Percentiles rank a stretch among this genome's conserved stretches.
These are phyloP conservation scores for Tulasnella sp. DNA, from an alignment of 768 basidiomycete genomes.

Conservation along the genomic window DNA sequence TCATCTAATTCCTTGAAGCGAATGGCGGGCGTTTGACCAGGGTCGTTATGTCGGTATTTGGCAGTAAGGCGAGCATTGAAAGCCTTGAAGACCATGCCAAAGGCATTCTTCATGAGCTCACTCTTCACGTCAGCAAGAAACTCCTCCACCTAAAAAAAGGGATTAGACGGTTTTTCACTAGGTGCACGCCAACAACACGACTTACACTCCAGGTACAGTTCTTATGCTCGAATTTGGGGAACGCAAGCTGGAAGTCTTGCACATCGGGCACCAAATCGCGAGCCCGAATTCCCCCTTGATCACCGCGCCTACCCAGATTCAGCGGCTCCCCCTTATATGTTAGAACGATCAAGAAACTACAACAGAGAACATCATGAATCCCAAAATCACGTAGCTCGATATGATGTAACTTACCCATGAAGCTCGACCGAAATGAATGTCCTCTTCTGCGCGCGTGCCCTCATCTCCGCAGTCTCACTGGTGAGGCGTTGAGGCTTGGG, in stretches of 20 bases:
- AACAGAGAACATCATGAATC: background rate
- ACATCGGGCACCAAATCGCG: slow-evolving; percentile 26
- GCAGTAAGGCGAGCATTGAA: slow-evolving; percentile 10
- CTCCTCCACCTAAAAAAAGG: slow-evolving; percentile 1
- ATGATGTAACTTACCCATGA: slow-evolving; percentile 1
- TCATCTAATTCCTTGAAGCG: no score
- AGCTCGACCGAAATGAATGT: slow-evolving; percentile 13
- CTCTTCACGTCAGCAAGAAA: slow-evolving; percentile 10
- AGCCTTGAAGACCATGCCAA: slow-evolving; percentile 11
- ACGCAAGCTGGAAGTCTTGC: slow-evolving; percentile 76
- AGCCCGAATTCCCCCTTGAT: slow-evolving; percentile 19
- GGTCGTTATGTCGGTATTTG: slow-evolving; percentile 10
- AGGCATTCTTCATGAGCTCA: slow-evolving; percentile 14
- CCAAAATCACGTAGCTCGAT: background rate
- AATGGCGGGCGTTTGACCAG: no score
- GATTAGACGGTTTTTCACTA: background rate
- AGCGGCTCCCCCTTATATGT: slow-evolving; percentile 35
- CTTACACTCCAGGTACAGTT: slow-evolving; percentile 74
- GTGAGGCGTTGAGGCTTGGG: no score
- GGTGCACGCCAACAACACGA: slow-evolving; percentile 10
- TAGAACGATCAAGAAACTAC: slow-evolving; percentile 11
- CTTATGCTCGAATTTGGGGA: slow-evolving; percentile 65
- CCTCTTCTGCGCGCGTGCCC: slow-evolving; percentile 20
- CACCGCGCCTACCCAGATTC: slow-evolving; percentile 20
- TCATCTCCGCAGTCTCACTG: slow-evolving; percentile 69